A percentile compares a stretch with the other conserved stretches of the same genome.
Conservation (phyloP, 805 yeast genomes). For the Candida verbasci region DNA sequence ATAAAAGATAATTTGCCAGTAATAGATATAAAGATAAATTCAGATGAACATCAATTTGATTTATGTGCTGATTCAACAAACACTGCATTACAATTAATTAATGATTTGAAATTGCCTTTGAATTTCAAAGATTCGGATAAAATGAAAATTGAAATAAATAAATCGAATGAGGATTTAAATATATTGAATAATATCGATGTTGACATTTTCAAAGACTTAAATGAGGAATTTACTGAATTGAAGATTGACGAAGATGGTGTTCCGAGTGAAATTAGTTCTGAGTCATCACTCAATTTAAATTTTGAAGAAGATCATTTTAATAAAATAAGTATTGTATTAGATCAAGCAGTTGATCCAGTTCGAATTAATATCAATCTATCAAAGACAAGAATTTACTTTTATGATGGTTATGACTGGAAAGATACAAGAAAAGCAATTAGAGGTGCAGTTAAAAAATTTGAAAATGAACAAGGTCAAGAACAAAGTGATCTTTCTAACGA, state of each 20-base stretch:
- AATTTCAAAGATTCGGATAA: constrained; percentile 56
- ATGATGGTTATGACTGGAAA: constrained; percentile 93
- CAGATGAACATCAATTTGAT: constrained; percentile 47
- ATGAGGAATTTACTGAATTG: constrained; percentile 3
- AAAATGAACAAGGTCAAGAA: constrained; percentile 34
- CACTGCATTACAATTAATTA: constrained; percentile 60
- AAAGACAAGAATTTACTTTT: constrained; percentile 45
- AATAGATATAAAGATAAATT: constrained; percentile 42
- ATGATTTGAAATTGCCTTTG: constrained; percentile 70
- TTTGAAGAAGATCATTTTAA: constrained; percentile 27
- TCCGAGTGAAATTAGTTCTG: constrained; percentile 9
- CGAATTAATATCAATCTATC: constrained; percentile 31
- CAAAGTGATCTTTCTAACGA: constrained; percentile 11
- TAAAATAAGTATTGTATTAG: background rate
- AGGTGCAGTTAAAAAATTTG: constrained; percentile 62
- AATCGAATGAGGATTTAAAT: constrained; percentile 35
- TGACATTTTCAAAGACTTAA: constrained; percentile 18
- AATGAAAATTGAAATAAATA: constrained; percentile 37
- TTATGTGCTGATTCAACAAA: constrained; percentile 84
- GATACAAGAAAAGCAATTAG: constrained; percentile 65
- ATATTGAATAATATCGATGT: constrained; percentile 40
- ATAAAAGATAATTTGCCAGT: constrained; percentile 20
- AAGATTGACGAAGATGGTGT: constrained; percentile 3
- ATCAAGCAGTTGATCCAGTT: constrained; percentile 16
- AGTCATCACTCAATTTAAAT: constrained; percentile 4